phyloP scores from a whole-genome alignment of 768 basidiomycete genomes.

The Naematelia encephala region DNA sequence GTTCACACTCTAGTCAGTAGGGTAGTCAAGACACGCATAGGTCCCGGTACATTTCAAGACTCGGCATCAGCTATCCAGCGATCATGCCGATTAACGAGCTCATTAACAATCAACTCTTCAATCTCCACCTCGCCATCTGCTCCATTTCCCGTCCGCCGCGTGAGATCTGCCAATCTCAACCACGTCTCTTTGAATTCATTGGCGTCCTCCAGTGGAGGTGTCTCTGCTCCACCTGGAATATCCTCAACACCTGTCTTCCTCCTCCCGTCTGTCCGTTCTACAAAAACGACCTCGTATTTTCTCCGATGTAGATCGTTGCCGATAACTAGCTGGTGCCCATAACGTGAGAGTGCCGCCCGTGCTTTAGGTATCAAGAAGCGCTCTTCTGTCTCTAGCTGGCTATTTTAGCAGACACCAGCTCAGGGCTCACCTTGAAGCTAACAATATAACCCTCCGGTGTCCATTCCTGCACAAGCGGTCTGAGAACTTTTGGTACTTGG shows the following conservation, averaged over 20 bases:
- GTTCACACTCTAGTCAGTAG: too few relatives aligned
- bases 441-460: slow-evolving; percentile 83
- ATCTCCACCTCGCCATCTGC: slow-evolving; percentile 67
- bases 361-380: slow-evolving; percentile 85
- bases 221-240: slow-evolving; percentile 19
- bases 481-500: slow-evolving; percentile 93
- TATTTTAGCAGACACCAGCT: not conserved
- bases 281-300: slow-evolving; percentile 88
- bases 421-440: slow-evolving; percentile 78
- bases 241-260: slow-evolving; percentile 16
- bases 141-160: not conserved
- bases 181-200: slow-evolving; percentile 48
- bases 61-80: slow-evolving; percentile 56
- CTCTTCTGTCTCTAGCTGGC: slow-evolving; percentile 86
- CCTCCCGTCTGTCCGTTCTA: slow-evolving; percentile 57
- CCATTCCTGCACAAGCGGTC: slow-evolving; percentile 93
- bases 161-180: slow-evolving; percentile 40
- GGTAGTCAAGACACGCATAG: too few relatives aligned
- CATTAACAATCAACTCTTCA: slow-evolving; percentile 81
- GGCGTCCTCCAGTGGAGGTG: slow-evolving; percentile 17
- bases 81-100: slow-evolving; percentile 70
- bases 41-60: not conserved
- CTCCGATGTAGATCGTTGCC: slow-evolving; percentile 90
- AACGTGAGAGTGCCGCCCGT: slow-evolving; percentile 77
- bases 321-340: slow-evolving; percentile 95